Evolutionary conservation across 306 rosid genomes (phyloP).

Genomic region (Arachis stenosperma): DNA sequence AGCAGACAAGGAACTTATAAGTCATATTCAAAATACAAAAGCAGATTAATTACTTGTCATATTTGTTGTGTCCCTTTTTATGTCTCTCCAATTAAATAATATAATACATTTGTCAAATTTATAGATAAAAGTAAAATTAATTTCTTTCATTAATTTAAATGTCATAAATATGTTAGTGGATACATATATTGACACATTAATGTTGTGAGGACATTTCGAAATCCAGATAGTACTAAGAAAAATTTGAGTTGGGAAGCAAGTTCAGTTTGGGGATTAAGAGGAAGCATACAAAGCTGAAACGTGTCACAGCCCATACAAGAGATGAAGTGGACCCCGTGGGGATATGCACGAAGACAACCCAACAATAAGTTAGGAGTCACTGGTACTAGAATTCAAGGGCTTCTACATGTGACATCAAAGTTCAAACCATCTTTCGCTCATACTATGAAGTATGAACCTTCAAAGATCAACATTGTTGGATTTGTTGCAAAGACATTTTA

Average conservation of each 20-base stretch:
- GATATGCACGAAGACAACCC: constrained; percentile 17
- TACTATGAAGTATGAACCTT: not conserved
- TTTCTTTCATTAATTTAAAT: no score
- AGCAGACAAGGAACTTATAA: not conserved
- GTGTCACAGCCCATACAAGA: not conserved
- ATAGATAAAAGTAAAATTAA: no score
- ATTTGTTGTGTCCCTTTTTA: no score
- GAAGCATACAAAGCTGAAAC: not conserved
- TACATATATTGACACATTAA: no score
- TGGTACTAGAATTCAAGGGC: constrained; percentile 30
- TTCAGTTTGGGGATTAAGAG: not conserved
- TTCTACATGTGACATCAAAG: constrained; percentile 26
- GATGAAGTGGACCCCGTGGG: constrained; percentile 34
- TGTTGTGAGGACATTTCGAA: no score
- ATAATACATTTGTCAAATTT: no score
- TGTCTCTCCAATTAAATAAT: no score
- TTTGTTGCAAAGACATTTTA: constrained; percentile 8
- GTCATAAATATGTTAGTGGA: no score
- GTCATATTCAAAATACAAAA: not conserved
- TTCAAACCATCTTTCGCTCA: not conserved
- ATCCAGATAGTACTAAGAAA: not conserved
- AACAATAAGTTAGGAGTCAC: constrained; percentile 32
- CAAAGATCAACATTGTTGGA: not conserved
- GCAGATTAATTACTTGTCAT: no score
- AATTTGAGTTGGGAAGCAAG: not conserved